Evolutionary conservation across 75 land plant species (phyloP), one percentile per base, ranked within the genome.

Genomic region (Selaginella tamariscina): DNA sequence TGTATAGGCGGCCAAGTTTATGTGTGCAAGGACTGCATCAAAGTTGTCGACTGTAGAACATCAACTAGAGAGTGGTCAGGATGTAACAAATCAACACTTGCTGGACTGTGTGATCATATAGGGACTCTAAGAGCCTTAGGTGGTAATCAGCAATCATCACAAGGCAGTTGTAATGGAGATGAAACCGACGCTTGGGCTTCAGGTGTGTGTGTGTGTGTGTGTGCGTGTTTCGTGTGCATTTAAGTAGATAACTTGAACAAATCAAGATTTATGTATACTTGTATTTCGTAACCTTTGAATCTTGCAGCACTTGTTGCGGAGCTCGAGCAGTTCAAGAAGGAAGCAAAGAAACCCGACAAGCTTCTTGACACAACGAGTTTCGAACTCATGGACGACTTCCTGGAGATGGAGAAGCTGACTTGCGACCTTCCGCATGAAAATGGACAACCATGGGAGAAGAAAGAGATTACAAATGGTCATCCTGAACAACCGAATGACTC

Each of bases 301-400:
- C n/a, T n/a, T n/a, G n/a, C 82, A 74, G 78, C 88, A 56, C 70
- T 81, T 32, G 71, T 81, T 31, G 73, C 84, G 11, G 91, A 88
- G 67, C 60, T 77, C 39, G 80, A 77, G 30, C 78, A 83, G 30
- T 83, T 78, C 26, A 78, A 71, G 69, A 74, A 31, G 74, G 85
- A 69, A 39, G 33, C 82, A 76, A 39, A 39, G 49, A 39, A 39
- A 39, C 49, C 49, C 15, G 49, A 39, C 49, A 39, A 39, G 69
- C 32, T 30, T 24, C 23, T 32, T 26, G 33, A 39, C 49, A 39
- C 49, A 5, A 39, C 49, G 15, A 39, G 49, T 15, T 39, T 39
- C 49, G 80, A 79, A 33, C 70, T 86, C 33, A 82, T 87, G 90
- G 90, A 89, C 79, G 95, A 89, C 74, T 89, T 89, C 72, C 71